These are phyloP conservation scores for Eucalyptus pauciflora DNA, from an alignment of 345 rosid genomes.

Conservation along the genomic window DNA sequence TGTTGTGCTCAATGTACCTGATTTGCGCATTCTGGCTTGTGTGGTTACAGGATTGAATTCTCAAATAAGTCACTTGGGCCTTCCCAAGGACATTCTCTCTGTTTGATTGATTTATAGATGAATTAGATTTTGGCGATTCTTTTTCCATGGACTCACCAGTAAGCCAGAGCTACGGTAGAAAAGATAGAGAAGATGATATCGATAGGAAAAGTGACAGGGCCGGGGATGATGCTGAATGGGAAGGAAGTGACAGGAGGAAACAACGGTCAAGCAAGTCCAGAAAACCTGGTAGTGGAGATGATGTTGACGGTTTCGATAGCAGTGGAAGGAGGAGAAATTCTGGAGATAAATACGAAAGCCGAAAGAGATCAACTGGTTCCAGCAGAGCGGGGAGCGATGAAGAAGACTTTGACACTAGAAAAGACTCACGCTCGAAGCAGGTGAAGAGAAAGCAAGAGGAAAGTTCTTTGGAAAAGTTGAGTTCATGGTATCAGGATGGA, in stretches of 20 bases:
- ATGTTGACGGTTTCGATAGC: slow-evolving; percentile 38
- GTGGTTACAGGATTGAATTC: neutral
- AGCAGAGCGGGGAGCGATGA: slow-evolving; percentile 47
- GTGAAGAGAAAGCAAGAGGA: slow-evolving; percentile 82
- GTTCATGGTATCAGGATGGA: slow-evolving; percentile 92
- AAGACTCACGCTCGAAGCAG: slow-evolving; percentile 36
- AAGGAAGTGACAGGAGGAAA: slow-evolving; percentile 46
- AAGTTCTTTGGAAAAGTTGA: slow-evolving; percentile 77
- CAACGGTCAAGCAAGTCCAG: slow-evolving; percentile 55
- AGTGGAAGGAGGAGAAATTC: slow-evolving; percentile 46
- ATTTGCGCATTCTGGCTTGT: neutral
- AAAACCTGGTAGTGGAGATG: slow-evolving; percentile 41
- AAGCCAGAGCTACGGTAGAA: slow-evolving; percentile 22
- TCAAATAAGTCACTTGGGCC: neutral
- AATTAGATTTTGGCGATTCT: neutral
- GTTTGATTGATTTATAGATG: neutral
- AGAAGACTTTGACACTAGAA: slow-evolving; percentile 49
- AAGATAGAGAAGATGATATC: slow-evolving; percentile 17
- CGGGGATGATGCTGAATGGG: slow-evolving; percentile 53
- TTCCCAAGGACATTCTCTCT: neutral
- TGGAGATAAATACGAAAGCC: slow-evolving; percentile 45
- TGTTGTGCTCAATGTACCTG: neutral
- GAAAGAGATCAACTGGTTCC: slow-evolving; percentile 53
- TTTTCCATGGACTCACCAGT: slow-evolving; percentile 54
- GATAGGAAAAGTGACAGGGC: slow-evolving; percentile 31